A percentile compares a stretch with the other conserved stretches of the same genome.
These are phyloP conservation scores for Pontederia crassipes DNA, from an alignment of 176 grass and related monocot species.

Conservation along the genomic window DNA sequence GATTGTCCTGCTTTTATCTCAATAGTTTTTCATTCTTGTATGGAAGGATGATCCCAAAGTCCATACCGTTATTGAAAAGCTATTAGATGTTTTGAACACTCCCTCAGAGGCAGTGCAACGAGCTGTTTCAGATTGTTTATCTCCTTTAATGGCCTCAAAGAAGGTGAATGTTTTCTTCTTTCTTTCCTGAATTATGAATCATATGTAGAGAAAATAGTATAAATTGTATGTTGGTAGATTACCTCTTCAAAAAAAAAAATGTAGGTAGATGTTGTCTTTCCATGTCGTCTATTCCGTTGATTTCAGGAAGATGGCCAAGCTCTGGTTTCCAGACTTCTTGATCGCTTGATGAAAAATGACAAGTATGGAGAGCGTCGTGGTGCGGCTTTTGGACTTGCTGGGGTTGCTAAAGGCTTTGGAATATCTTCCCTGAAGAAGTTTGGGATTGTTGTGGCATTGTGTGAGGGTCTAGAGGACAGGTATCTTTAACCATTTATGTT, in stretches of 20 bases:
- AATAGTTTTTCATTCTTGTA: conserved; percentile 1
- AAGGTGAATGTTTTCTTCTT: conserved; percentile 31
- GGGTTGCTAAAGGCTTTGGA: conserved; percentile 87
- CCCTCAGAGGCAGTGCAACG: conserved; percentile 93
- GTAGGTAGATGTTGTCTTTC: background rate
- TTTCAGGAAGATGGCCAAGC: conserved; percentile 76
- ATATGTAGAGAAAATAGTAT: conserved; percentile 14
- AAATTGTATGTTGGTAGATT: background rate
- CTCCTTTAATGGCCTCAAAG: conserved; percentile 87
- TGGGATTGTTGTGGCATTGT: conserved; percentile 52
- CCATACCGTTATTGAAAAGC: conserved; percentile 88
- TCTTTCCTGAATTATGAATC: conserved; percentile 2
- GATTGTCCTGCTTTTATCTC: too few species aligned
- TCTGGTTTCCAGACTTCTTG: conserved; percentile 66
- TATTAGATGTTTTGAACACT: conserved; percentile 89
- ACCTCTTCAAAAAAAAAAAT: background rate
- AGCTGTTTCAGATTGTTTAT: conserved; percentile 90
- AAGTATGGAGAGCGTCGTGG: conserved; percentile 91
- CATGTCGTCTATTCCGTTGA: background rate
- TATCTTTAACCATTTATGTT: conserved; percentile 5
- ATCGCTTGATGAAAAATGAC: conserved; percentile 84
- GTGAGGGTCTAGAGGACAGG: conserved; percentile 74
- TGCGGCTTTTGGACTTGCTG: conserved; percentile 96
- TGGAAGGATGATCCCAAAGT: conserved; percentile 97
- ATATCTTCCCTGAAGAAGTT: conserved; percentile 94